Evolutionary conservation across 169 alveolate species (phyloP).

Genomic region (Plasmodium malariae): DNA sequence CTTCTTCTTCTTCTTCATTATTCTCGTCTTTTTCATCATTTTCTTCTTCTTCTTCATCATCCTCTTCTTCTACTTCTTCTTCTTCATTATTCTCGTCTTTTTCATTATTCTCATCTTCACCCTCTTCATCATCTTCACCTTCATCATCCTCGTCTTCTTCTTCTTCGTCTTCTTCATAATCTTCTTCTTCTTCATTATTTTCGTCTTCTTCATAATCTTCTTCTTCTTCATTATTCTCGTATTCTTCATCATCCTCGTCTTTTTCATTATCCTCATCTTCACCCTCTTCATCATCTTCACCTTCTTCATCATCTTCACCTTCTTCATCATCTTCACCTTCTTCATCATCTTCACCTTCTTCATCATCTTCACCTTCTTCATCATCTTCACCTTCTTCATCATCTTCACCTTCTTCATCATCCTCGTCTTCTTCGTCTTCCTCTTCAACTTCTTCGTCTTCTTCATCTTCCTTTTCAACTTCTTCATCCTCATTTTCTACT

Average conservation of each 20-base stretch:
- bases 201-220: not conserved
- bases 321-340: not conserved
- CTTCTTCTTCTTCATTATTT: not conserved
- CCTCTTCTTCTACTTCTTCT: not conserved
- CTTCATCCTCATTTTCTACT: not conserved
- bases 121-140: not conserved
- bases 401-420: conserved; percentile 1
- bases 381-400: not conserved
- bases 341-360: conserved; percentile 1
- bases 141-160: not conserved
- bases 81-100: not conserved
- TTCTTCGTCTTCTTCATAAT: not conserved
- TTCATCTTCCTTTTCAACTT: not conserved
- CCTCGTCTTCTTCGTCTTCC: conserved; percentile 9
- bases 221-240: not conserved
- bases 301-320: conserved; percentile 7
- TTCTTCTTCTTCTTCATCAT: not conserved
- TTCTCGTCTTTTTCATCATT: not conserved
- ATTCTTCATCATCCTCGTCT: conserved; percentile 1
- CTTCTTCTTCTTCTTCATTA: not conserved
- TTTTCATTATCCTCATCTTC: conserved; percentile 41
- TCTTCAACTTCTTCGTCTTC: not conserved
- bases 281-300: conserved; percentile 33
- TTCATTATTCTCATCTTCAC: not conserved
- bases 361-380: conserved; percentile 15